Evolutionary conservation across 345 rosid species (phyloP).

Genomic region (Aegle marmelos): DNA sequence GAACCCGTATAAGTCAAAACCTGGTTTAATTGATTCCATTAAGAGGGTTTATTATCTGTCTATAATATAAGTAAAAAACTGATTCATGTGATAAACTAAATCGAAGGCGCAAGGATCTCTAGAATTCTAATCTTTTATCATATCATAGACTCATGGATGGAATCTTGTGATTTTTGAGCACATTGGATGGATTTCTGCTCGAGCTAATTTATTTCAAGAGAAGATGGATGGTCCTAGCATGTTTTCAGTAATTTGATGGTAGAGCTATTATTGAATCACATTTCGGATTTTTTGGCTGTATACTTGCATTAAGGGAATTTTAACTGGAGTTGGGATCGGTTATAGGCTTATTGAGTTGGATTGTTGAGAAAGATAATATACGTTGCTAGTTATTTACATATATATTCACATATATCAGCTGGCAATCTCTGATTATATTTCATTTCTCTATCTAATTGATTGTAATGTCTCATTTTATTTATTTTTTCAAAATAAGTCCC

Average conservation of each 20-base stretch:
- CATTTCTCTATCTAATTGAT: neutral
- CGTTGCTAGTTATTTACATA: neutral
- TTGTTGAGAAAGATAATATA: neutral
- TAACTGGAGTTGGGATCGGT: neutral
- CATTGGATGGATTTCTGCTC: neutral
- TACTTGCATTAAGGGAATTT: neutral
- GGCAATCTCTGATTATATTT: neutral
- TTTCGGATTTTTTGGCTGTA: neutral
- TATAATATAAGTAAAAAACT: neutral
- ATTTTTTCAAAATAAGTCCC: constrained; percentile 1
- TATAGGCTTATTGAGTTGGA: neutral
- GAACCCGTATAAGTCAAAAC: neutral
- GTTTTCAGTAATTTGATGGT: neutral
- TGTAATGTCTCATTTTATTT: neutral
- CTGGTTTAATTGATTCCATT: neutral
- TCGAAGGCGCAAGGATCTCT: neutral
- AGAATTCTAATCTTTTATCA: neutral
- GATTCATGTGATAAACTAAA: neutral
- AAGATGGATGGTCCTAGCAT: neutral
- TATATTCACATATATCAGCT: neutral
- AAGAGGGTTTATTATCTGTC: neutral
- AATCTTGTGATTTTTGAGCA: neutral
- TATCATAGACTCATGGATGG: neutral
- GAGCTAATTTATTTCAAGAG: neutral
- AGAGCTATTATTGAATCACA: neutral